Percentiles rank a stretch among this genome's conserved stretches.
Conservation (phyloP, 2,329 filamentous ascomycete species). For the Diplodia seriata region DNA sequence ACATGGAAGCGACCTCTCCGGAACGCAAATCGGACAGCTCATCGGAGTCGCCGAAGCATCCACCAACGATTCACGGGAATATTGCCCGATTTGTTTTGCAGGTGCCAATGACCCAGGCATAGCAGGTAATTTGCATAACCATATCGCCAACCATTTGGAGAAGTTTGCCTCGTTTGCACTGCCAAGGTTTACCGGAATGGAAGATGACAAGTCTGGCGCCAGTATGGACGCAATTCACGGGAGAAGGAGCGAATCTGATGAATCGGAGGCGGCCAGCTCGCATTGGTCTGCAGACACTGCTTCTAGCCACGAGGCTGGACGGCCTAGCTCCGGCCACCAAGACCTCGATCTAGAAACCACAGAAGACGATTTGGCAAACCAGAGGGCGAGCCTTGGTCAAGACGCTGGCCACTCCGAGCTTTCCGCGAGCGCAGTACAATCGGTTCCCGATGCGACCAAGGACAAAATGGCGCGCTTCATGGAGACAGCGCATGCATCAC, state of each 20-base stretch:
- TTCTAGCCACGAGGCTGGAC: conserved; percentile 37
- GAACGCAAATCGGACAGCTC: conserved; percentile 41
- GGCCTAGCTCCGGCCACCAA: neutral
- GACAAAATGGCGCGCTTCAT: conserved; percentile 4
- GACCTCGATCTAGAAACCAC: neutral
- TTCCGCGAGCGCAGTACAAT: neutral
- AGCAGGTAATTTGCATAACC: conserved; percentile 41
- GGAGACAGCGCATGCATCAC: neutral
- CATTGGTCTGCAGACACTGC: conserved; percentile 69
- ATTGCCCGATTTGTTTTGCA: conserved; percentile 45
- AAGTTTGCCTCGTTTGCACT: conserved; percentile 46
- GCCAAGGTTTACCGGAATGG: conserved; percentile 36
- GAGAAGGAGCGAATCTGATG: conserved; percentile 30
- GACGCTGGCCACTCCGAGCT: neutral
- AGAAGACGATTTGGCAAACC: too few species aligned
- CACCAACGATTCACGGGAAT: conserved; percentile 41
- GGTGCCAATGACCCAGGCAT: conserved; percentile 34
- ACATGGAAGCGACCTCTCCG: conserved; percentile 43
- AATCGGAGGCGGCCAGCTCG: neutral
- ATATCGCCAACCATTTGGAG: conserved; percentile 49
- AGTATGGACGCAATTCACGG: conserved; percentile 44
- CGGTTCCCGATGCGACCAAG: neutral
- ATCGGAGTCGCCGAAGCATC: conserved; percentile 45
- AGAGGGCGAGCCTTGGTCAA: too few species aligned
- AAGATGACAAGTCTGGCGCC: conserved; percentile 42